Percentiles rank a stretch among this genome's conserved stretches.
These are phyloP conservation scores for Moniliophthora roreri DNA, from an alignment of 1,284 basidiomycete genomes.

Conservation along the genomic window DNA sequence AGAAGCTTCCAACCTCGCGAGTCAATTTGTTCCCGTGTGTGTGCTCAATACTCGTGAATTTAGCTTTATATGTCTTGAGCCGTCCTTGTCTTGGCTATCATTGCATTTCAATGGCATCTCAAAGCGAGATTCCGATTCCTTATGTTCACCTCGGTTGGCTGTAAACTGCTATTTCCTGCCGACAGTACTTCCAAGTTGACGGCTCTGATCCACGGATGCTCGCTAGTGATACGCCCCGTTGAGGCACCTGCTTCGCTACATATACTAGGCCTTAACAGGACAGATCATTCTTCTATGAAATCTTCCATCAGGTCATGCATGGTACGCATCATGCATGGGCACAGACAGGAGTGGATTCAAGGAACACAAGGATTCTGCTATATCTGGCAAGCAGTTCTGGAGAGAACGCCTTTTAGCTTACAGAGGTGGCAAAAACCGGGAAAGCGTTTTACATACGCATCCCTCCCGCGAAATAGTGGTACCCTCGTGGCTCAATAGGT, in stretches of 20 bases:
- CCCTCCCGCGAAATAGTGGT: background rate
- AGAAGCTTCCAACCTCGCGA: conserved; percentile 10
- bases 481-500: too few species aligned
- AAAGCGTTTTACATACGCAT: too few species aligned
- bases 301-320: conserved; percentile 8
- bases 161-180: too few species aligned
- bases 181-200: too few species aligned
- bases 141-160: too few species aligned
- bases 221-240: background rate
- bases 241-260: conserved; percentile 1
- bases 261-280: conserved; percentile 14
- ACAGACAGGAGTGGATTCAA: background rate
- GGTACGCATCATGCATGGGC: conserved; percentile 4
- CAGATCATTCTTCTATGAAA: conserved; percentile 8
- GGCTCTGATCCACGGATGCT: background rate
- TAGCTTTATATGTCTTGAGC: too few species aligned
- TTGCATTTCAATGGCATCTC: too few species aligned
- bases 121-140: too few species aligned
- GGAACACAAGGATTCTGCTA: background rate
- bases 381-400: background rate
- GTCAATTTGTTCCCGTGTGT: background rate
- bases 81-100: too few species aligned
- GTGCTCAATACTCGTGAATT: background rate
- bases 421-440: background rate
- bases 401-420: background rate